Percentiles rank a stretch among this genome's conserved stretches.
These are phyloP conservation scores for Cucumis sativus DNA, from an alignment of 306 rosid species.

Conservation along the genomic window DNA sequence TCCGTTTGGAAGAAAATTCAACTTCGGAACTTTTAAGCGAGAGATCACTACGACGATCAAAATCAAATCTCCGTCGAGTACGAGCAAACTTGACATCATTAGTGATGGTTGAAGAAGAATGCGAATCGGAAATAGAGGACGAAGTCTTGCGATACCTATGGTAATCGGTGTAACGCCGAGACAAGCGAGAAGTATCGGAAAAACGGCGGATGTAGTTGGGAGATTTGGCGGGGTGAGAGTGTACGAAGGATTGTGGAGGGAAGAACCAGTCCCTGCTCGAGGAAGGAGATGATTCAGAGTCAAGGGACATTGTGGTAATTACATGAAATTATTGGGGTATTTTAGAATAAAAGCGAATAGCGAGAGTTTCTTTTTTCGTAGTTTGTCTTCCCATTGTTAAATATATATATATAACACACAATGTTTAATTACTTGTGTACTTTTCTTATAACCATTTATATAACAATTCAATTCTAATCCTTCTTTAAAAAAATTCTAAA, in stretches of 20 bases:
- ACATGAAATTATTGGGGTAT: not conserved
- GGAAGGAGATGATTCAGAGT: conserved; percentile 36
- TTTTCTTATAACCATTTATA: too few relatives aligned
- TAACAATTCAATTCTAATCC: too few relatives aligned
- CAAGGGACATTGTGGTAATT: conserved; percentile 24
- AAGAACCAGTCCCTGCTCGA: conserved; percentile 66
- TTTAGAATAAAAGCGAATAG: conserved; percentile 1
- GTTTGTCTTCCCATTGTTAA: not conserved
- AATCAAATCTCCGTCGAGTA: conserved; percentile 38
- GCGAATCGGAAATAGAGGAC: not conserved
- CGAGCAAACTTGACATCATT: conserved; percentile 15
- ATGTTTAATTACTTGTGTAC: too few relatives aligned
- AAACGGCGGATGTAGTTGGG: conserved; percentile 34
- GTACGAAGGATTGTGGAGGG: conserved; percentile 54
- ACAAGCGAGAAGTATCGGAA: conserved; percentile 22
- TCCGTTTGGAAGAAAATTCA: not conserved
- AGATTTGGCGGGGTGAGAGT: conserved; percentile 18
- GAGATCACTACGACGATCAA: conserved; percentile 18
- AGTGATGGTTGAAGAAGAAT: not conserved
- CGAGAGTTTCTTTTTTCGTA: not conserved
- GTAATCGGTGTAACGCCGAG: conserved; percentile 19
- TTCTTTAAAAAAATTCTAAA: too few relatives aligned
- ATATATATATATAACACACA: too few relatives aligned
- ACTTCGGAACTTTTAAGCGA: not conserved
- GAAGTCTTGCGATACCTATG: conserved; percentile 3